phyloP scores from a whole-genome alignment of 202 grass and related monocot species.

The Schoenoplectus triqueter region DNA sequence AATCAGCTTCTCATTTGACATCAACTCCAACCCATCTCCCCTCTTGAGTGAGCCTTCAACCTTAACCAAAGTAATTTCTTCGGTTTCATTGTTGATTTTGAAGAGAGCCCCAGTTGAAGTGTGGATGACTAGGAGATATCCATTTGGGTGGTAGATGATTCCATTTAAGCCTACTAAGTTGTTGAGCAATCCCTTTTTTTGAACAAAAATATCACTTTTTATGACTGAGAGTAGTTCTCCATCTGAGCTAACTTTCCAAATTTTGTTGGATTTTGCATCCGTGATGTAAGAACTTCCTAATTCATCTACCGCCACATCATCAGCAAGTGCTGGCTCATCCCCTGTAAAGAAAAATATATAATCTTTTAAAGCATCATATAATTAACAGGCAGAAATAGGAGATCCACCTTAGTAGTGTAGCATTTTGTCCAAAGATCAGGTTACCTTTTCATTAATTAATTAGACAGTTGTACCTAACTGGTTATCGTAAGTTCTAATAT shows the following conservation, averaged over 20 bases:
- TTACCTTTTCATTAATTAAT: slow-evolving; percentile 21
- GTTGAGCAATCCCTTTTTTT: slow-evolving; percentile 50
- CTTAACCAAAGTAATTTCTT: slow-evolving; percentile 52
- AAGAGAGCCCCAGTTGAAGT: slow-evolving; percentile 76
- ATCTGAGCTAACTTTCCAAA: slow-evolving; percentile 79
- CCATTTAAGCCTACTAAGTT: slow-evolving; percentile 80
- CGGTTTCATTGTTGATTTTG: slow-evolving; percentile 57
- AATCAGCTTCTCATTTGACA: slow-evolving; percentile 61
- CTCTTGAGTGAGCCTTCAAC: slow-evolving; percentile 59
- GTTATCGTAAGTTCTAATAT: background rate
- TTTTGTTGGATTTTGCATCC: slow-evolving; percentile 62
- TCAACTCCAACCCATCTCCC: slow-evolving; percentile 80
- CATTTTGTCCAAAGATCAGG: background rate
- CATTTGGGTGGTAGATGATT: slow-evolving; percentile 77
- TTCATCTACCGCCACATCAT: slow-evolving; percentile 81
- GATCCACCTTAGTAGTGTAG: background rate
- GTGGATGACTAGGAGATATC: slow-evolving; percentile 87
- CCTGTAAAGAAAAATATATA: slow-evolving; percentile 40
- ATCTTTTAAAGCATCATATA: background rate
- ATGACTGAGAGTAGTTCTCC: slow-evolving; percentile 64
- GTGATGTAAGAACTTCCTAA: slow-evolving; percentile 87
- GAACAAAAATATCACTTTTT: slow-evolving; percentile 60
- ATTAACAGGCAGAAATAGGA: background rate
- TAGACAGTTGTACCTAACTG: background rate
- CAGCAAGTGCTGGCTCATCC: slow-evolving; percentile 55